Evolutionary conservation across 176 grass and related monocot species (phyloP), one percentile per base, ranked within the genome.

Genomic region (Pontederia crassipes): DNA sequence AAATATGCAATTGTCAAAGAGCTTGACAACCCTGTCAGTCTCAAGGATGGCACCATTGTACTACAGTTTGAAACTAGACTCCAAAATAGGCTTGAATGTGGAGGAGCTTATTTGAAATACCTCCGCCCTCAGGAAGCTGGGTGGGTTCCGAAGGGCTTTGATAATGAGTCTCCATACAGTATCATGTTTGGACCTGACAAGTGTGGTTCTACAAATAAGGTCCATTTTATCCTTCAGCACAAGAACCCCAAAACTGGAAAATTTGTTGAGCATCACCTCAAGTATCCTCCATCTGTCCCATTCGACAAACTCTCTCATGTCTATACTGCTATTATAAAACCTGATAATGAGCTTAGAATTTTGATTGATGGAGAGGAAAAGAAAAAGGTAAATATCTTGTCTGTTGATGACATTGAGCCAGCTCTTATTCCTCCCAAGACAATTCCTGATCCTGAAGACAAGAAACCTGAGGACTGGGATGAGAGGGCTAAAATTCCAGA

Each of bases 111-210:
- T 70, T 13, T 98, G 10, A 98, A 98, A 71, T 98, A 86, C 64
- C 86, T 98, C 15, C 81, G 84, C 11, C 81, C 79, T 46, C 84
- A 83, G 57, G 84, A 81, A 20, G 62, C 88, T 7, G 57, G 82
- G 59, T 92, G 88, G 93, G 69, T 72, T 49, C 66, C 88, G 49
- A 88, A 89, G 68, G 84, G 75, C 24, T 98, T 98, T 69, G 88
- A 92, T 18, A 98, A 92, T 66, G 87, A 92, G 17, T 83, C 88
- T 49, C 93, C 93, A 59, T 98, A 98, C 65, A 55, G 76, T 20
- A 92, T 98, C n/a, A 98, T 98, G 20, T 98, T 98, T 81, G 93
- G 93, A 69, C 93, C 93, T 62, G 93, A 92, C 77, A 98, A 98
- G 54, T 98, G 93, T 68, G 93, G 93, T 48, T 86, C 82, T 32